These are phyloP conservation scores for Penicillium pancosmium DNA, from an alignment of 495 filamentous ascomycete genomes.

Conservation along the genomic window DNA sequence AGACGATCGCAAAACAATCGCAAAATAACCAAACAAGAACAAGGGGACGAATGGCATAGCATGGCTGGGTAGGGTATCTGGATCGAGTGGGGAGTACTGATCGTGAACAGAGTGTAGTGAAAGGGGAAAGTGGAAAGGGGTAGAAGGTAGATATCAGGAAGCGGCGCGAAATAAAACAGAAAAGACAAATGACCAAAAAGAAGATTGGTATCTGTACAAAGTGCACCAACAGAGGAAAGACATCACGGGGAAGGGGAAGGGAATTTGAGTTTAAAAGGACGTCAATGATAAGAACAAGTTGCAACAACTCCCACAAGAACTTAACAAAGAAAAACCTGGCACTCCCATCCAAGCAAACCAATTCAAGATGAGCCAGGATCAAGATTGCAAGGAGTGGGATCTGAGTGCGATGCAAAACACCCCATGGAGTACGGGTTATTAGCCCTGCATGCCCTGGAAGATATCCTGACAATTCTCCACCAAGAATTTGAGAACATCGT, in stretches of 20 bases:
- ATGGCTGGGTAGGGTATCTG: constrained; percentile 29
- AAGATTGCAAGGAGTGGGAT: no score
- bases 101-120: constrained; percentile 22
- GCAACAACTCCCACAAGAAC: neutral
- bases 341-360: no score
- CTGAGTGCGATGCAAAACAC: neutral
- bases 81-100: constrained; percentile 32
- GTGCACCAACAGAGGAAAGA: constrained; percentile 10
- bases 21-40: no score
- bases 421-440: neutral
- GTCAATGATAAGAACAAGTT: neutral
- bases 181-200: constrained; percentile 15
- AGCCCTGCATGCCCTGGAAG: constrained; percentile 57
- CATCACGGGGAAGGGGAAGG: constrained; percentile 4
- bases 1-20: no score
- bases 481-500: constrained; percentile 83
- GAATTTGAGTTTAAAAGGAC: constrained; percentile 35
- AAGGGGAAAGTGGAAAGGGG: constrained; percentile 3
- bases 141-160: neutral
- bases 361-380: no score
- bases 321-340: no score
- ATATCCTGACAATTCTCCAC: constrained; percentile 83
- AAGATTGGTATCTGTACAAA: constrained; percentile 27
- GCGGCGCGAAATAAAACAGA: constrained; percentile 1
- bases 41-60: neutral